Percentiles rank a stretch among this genome's conserved stretches.
These are phyloP conservation scores for Chlamydomonas sp. DNA, from an alignment of 139 green algal species.

Conservation along the genomic window DNA sequence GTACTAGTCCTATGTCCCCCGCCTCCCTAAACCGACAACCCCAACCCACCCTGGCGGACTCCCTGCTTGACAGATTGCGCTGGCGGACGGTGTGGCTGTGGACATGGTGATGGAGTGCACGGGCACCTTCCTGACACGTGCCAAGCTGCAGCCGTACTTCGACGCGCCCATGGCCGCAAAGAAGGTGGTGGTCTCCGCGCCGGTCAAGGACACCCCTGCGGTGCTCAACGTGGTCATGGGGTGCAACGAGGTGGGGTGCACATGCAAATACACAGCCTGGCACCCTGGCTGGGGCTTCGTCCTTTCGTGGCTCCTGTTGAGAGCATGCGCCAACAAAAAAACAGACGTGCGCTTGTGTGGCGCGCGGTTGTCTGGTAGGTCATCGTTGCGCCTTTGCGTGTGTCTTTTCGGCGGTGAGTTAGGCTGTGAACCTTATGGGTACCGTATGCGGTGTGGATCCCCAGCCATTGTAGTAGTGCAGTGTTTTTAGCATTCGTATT, in stretches of 20 bases:
- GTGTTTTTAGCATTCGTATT: too few species aligned
- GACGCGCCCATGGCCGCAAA: constrained; percentile 54
- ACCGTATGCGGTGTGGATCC: too few species aligned
- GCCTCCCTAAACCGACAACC: too few species aligned
- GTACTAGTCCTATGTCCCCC: not conserved
- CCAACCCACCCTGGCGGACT: not conserved
- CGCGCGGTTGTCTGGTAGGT: too few species aligned
- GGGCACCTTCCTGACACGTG: constrained; percentile 75
- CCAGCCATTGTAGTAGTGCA: too few species aligned
- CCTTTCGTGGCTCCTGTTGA: too few species aligned
- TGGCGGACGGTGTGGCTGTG: constrained; percentile 23
- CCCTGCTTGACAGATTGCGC: not conserved
- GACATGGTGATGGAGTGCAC: constrained; percentile 78
- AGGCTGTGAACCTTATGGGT: too few species aligned
- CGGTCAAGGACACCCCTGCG: constrained; percentile 81
- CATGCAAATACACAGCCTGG: not conserved
- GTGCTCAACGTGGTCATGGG: constrained; percentile 89
- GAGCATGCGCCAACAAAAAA: too few species aligned
- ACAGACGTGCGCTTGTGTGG: too few species aligned
- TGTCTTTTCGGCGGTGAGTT: too few species aligned
- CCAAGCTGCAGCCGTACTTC: constrained; percentile 75
- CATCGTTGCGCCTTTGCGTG: too few species aligned
- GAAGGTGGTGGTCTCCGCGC: constrained; percentile 83
- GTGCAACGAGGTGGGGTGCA: constrained; percentile 71
- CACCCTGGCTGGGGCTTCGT: too few species aligned